Evolutionary conservation across 345 rosid species (phyloP).

Genomic region (Hirschfeldia incana): DNA sequence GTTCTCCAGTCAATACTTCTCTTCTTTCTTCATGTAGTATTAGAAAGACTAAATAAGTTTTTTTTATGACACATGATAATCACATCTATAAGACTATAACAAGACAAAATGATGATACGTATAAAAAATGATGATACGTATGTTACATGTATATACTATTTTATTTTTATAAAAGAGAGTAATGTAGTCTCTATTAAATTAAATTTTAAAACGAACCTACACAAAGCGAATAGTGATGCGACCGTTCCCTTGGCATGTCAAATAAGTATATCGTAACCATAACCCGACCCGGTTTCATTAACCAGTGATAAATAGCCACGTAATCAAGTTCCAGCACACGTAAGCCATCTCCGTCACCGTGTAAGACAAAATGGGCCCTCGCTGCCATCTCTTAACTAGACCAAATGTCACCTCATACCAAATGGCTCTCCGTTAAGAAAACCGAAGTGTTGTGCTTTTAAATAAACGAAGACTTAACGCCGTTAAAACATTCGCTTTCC

Average conservation of each 20-base stretch:
- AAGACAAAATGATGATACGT: slow-evolving; percentile 37
- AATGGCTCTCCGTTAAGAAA: slow-evolving; percentile 47
- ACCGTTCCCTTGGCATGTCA: slow-evolving; percentile 43
- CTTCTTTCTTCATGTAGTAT: slow-evolving; percentile 2
- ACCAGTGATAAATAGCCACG: slow-evolving; percentile 45
- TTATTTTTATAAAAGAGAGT: background rate
- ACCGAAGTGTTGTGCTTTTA: slow-evolving; percentile 33
- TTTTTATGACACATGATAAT: slow-evolving; percentile 12
- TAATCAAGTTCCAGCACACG: slow-evolving; percentile 45
- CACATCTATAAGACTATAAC: slow-evolving; percentile 2
- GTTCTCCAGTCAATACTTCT: background rate
- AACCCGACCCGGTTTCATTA: slow-evolving; percentile 44
- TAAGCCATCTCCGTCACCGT: slow-evolving; percentile 51
- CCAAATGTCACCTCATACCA: slow-evolving; percentile 37
- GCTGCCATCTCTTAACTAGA: slow-evolving; percentile 50
- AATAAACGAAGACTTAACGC: slow-evolving; percentile 26
- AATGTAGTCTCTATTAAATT: background rate
- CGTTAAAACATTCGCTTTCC: slow-evolving; percentile 36
- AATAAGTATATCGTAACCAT: slow-evolving; percentile 39
- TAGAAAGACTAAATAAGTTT: background rate
- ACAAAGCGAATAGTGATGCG: slow-evolving; percentile 46
- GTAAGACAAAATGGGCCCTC: slow-evolving; percentile 52
- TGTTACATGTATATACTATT: background rate
- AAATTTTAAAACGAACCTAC: slow-evolving; percentile 1
- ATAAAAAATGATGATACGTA: slow-evolving; percentile 23